These are phyloP conservation scores for Aspergillus nomiae DNA, from an alignment of 2,329 filamentous ascomycete species.

Conservation along the genomic window DNA sequence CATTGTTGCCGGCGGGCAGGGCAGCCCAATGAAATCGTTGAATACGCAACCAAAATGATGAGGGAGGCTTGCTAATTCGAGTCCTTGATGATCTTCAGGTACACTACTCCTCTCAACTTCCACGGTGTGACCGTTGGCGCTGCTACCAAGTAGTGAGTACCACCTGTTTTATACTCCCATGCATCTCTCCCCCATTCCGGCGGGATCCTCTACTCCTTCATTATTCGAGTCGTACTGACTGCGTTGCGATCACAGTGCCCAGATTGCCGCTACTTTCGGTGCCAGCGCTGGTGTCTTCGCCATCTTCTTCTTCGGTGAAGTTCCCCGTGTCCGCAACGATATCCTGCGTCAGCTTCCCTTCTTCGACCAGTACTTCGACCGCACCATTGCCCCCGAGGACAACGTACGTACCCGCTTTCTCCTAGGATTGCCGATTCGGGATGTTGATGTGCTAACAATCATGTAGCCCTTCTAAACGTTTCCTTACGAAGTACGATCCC, in stretches of 20 bases:
- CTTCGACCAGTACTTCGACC: slow-evolving; percentile 58
- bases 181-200: not conserved
- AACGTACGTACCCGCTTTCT: slow-evolving; percentile 47
- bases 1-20: not conserved
- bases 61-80: not conserved
- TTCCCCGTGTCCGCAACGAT: slow-evolving; percentile 63
- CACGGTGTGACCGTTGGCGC: slow-evolving; percentile 51
- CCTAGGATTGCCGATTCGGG: not conserved
- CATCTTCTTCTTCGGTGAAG: slow-evolving; percentile 66
- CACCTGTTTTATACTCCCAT: not conserved
- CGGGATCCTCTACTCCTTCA: not conserved
- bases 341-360: slow-evolving; percentile 63
- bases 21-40: not conserved
- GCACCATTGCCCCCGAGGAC: slow-evolving; percentile 63
- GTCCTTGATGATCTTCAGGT: slow-evolving; percentile 40
- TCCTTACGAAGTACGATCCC: slow-evolving; percentile 12
- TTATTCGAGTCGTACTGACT: slow-evolving; percentile 15
- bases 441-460: slow-evolving; percentile 20
- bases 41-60: not conserved
- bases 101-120: slow-evolving; percentile 51
- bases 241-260: slow-evolving; percentile 35
- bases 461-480: slow-evolving; percentile 40
- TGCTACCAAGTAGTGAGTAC: slow-evolving; percentile 51
- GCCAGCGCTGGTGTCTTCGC: slow-evolving; percentile 60
- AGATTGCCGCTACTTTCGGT: slow-evolving; percentile 58